These are phyloP conservation scores for Chimonanthus praecox DNA, from an alignment of 164 flowering plant genomes.

Conservation along the genomic window DNA sequence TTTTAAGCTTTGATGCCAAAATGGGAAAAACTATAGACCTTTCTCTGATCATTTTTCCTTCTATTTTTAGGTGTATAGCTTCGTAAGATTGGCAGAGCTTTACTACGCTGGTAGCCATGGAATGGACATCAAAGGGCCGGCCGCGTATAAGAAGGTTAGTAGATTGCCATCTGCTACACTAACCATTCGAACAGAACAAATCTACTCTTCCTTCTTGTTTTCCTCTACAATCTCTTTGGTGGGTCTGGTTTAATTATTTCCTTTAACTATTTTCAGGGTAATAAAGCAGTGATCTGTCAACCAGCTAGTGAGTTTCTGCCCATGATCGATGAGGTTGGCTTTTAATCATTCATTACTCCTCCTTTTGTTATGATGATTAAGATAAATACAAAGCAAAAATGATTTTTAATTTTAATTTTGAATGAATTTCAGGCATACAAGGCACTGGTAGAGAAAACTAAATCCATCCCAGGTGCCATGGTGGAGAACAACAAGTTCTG, in stretches of 20 bases:
- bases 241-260: background rate
- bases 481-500: constrained; percentile 96
- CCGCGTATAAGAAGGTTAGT: constrained; percentile 40
- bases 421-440: constrained; percentile 48
- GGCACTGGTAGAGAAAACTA: constrained; percentile 57
- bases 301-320: constrained; percentile 20
- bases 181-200: background rate
- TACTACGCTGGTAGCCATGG: constrained; percentile 95
- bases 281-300: constrained; percentile 12
- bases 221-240: background rate
- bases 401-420: background rate
- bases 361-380: background rate
- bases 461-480: constrained; percentile 62
- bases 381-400: background rate
- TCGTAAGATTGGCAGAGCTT: constrained; percentile 62
- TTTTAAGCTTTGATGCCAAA: background rate
- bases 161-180: background rate
- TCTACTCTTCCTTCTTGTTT: background rate
- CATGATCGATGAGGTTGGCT: constrained; percentile 19
- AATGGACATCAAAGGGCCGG: constrained; percentile 87
- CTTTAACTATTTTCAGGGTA: constrained; percentile 8
- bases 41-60: background rate
- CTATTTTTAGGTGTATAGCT: constrained; percentile 46
- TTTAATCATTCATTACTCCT: background rate
- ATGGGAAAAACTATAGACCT: background rate